A percentile compares a stretch with the other conserved stretches of the same genome.
Conservation (phyloP, 1,284 basidiomycete genomes). For the Ceratobasidium sp. region DNA sequence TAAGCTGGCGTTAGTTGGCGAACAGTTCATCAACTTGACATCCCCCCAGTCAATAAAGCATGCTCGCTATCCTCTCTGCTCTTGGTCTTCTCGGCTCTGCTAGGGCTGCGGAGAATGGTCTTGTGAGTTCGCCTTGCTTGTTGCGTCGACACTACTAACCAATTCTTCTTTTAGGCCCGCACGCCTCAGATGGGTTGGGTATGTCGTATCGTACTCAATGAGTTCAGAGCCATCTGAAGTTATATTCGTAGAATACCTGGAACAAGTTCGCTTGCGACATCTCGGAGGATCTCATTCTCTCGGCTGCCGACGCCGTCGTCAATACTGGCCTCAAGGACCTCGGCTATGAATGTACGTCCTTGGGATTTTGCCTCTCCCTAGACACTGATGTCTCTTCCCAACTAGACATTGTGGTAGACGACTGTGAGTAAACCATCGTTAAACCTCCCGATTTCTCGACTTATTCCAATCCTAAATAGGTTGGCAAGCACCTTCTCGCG, state of each 20-base stretch:
- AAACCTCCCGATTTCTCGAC: too few relatives aligned
- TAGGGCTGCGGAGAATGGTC: slow-evolving; percentile 38
- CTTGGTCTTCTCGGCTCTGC: slow-evolving; percentile 21
- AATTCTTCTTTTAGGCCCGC: slow-evolving; percentile 41
- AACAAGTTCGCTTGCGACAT: slow-evolving; percentile 56
- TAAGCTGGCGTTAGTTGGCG: not conserved
- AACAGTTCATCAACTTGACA: not conserved
- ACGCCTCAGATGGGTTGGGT: slow-evolving; percentile 51
- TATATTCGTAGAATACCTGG: slow-evolving; percentile 50
- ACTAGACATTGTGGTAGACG: slow-evolving; percentile 55
- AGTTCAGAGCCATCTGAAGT: not conserved
- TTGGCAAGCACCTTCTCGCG: slow-evolving; percentile 57
- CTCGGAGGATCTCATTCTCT: slow-evolving; percentile 53
- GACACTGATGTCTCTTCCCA: not conserved
- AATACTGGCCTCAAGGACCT: slow-evolving; percentile 52
- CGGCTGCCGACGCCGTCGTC: slow-evolving; percentile 51
- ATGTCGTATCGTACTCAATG: not conserved
- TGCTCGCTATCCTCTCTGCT: slow-evolving; percentile 17
- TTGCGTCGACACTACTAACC: not conserved
- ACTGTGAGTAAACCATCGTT: slow-evolving; percentile 50
- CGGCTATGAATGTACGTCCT: slow-evolving; percentile 52
- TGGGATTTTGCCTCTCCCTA: not conserved
- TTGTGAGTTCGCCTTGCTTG: slow-evolving; percentile 11
- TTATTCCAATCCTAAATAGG: slow-evolving; percentile 43
- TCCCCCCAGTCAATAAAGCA: not conserved